Base-by-base conservation (phyloP, 257 asterid species). In the Nicotiana otophora region DNA sequence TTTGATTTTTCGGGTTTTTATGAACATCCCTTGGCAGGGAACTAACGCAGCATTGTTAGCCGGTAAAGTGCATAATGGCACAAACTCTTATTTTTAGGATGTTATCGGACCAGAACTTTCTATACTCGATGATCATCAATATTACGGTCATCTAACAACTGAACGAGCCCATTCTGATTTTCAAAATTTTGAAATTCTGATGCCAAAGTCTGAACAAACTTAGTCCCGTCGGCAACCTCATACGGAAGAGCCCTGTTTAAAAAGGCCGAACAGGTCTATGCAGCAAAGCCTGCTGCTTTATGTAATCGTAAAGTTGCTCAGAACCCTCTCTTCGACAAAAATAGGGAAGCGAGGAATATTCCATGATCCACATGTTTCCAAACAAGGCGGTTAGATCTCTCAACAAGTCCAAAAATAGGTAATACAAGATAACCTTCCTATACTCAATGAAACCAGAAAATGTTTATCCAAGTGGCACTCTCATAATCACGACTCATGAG, bases 311-410 rank as follows among this genome's bases (percentile, higher is more conserved):
- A 60, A 90, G 90, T 75, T 88, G 92, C 67, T 88, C 90, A 3
- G 92, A 90, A 62, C 85, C 72, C 86, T 91, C 88, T 84, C 84
- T 89, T 12, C 88, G 91, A 84, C 95, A 89, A 88, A 91, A 92
- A 84, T 90, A 95, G 31, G 97, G 97, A 57, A 92, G 95, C 69
- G 95, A 85, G n/a, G 94, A 86, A 86, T 87, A 88, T 55, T 93
- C 95, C 94, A 93, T 91, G 89, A 93, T 91, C 96, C 84, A 86
- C 54, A 42, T 48, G 80, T 75, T 26, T 76, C 57, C 3, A 82
- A 67, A 61, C 10, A 57, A 30, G 64, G 61, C 34, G 46, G 48
- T 57, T 36, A 58, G 36, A 64, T 62, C 76, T 62, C 76, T 62
- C 60, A 57, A 20, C 28, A 23, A 60, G 36, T 81, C 53, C 5